Evolutionary conservation across 1,284 basidiomycete genomes (phyloP), one percentile per base, ranked within the genome.

Genomic region (Leccinum griseonigrum): DNA sequence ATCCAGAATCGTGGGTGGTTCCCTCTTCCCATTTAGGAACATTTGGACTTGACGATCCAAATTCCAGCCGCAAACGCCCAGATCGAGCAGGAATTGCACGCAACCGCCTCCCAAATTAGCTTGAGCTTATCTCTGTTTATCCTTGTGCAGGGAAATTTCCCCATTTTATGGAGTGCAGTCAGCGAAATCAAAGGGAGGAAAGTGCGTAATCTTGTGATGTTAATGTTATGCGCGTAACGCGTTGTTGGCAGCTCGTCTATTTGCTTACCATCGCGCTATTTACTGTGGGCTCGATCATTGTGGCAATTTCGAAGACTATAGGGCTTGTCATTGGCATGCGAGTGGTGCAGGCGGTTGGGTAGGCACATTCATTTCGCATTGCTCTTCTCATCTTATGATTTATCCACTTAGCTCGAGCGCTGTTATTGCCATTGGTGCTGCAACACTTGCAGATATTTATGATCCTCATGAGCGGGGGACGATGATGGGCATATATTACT

Each of bases 161-260:
- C 91, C 0, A 64, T 90, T 16, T 54, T 90, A 3, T 94, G 92
- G 92, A 85, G 81, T 60, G 81, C 86, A 0, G 74, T 93, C 26
- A 90, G 88, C 60, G 92, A 95, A 73, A 83, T 95, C 52, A 87
- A 87, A 64, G 93, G 93, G 3, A 79, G 93, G 43, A 94, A 91
- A 78, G 88, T 87, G 14, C 54, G 59, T 63, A 18, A 43, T 4
- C 5, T 55, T 62, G 46, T 60, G 3, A 31, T 46, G 18, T 18
- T 28, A 3, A 31, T 46, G 18, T 18, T 28, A 3, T 1, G 4
- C 13, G 56, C 48, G 10, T 52, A 10, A 22, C 22, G 6, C 8
- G 1, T 6, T 32, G 13, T 38, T 22, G 13, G 31, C 4, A 91
- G 86, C 70, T 84, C 18, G 86, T 92, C 8, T 94, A 94, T 68